Base-by-base conservation (phyloP, 306 rosid species). In the Boehmeria nivea region DNA sequence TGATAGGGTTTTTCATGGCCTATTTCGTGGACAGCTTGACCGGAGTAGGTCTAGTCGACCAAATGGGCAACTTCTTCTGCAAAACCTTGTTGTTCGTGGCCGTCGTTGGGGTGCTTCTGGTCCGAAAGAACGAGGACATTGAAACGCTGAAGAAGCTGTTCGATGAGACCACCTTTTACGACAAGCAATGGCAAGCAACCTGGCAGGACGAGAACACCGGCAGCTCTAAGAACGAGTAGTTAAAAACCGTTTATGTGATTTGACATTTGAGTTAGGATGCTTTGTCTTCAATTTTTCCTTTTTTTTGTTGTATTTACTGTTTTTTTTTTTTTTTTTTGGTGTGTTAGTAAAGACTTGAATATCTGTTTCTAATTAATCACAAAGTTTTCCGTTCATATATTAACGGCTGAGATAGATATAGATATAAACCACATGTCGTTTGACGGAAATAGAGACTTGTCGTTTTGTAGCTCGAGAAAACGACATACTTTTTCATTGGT, bases 111-210 rank as follows among this genome's bases (percentile, higher is more conserved):
- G 99, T 93, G 26, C 96, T 93, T 73, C 67, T 87, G 59, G 80
- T 93, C 71, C 81, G 96, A 65, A 85, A 93, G 86, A 93, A 85
- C 3, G 99, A 93, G 72, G 96, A 93, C 65, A 20, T 87, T 12
- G 99, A 81, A 3, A 87, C 73, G 28, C 39, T 87, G 26, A 87
- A 85, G 88, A 93, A 78, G 61, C 83, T 93, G 59, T 17, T 85
- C 4, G 96, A 93, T 0, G 99, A 85, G 84, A 87, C 99, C 18
- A 93, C 95, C 18, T 93, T 81, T 61, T 87, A 93, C 49, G 99
- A 93, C 77, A 93, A 83, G 76, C 99, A 93, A 79, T 93, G 99
- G 99, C 99, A 85, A 73, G 96, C 99, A 67, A 87, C 96, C 65
- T 93, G 99, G 96, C 82, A 83, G 80, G 99, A 87, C 47, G 86